A percentile compares a stretch with the other conserved stretches of the same genome.
These are phyloP conservation scores for Acacia pycnantha DNA, from an alignment of 331 rosid genomes.

Conservation along the genomic window DNA sequence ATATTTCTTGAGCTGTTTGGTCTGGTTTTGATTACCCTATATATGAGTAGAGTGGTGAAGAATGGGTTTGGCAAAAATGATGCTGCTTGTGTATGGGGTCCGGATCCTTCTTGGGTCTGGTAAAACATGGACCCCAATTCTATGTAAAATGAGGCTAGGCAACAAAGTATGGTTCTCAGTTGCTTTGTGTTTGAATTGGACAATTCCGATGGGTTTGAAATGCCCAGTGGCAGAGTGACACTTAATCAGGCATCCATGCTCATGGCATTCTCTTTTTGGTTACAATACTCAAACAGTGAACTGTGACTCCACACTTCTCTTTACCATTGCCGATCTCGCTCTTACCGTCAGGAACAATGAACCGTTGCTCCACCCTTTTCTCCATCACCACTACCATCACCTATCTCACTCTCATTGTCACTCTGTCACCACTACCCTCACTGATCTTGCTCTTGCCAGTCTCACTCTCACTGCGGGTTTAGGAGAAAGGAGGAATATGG, in stretches of 20 bases:
- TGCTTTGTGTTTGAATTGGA: neutral
- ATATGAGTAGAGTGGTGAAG: neutral
- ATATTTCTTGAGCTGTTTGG: neutral
- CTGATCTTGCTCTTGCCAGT: too few relatives aligned
- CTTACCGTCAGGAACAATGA: too few relatives aligned
- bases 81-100: neutral
- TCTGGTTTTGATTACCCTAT: neutral
- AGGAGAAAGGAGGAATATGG: too few relatives aligned
- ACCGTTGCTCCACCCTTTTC: too few relatives aligned
- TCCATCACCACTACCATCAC: too few relatives aligned
- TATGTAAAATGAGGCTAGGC: neutral
- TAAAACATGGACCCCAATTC: neutral
- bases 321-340: too few relatives aligned
- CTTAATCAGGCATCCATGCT: neutral
- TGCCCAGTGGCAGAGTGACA: neutral
- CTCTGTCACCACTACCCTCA: too few relatives aligned
- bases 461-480: too few relatives aligned
- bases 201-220: neutral
- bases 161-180: neutral
- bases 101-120: neutral
- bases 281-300: neutral
- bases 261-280: neutral
- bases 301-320: too few relatives aligned
- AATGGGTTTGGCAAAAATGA: neutral
- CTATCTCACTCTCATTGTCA: too few relatives aligned